phyloP scores from a whole-genome alignment of 768 basidiomycete genomes.

The Cantharellus anzutake region DNA sequence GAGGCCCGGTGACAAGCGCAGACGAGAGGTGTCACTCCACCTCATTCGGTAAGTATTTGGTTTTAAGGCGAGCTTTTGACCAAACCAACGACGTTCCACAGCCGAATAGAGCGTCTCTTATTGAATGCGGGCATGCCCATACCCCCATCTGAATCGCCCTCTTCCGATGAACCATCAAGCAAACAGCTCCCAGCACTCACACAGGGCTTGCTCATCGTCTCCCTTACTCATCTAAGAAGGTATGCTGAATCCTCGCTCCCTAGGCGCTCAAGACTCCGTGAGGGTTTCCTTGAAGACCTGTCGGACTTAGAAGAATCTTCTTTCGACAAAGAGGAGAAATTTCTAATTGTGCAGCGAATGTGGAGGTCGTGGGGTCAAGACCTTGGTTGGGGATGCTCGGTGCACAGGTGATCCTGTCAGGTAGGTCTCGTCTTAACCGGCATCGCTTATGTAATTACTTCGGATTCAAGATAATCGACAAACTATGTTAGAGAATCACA shows the following conservation, averaged over 20 bases:
- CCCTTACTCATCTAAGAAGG: slow-evolving; percentile 41
- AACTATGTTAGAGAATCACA: too few species aligned
- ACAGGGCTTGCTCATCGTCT: slow-evolving; percentile 54
- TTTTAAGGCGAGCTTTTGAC: too few species aligned
- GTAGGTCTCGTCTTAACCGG: too few species aligned
- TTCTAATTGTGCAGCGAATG: slow-evolving; percentile 65
- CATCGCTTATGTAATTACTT: too few species aligned
- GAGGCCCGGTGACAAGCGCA: slow-evolving; percentile 37
- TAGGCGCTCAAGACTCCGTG: slow-evolving; percentile 36
- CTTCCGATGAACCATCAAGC: neutral
- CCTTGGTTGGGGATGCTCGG: slow-evolving; percentile 34
- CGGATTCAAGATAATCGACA: too few species aligned
- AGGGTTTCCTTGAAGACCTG: slow-evolving; percentile 74
- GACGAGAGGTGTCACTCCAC: slow-evolving; percentile 41
- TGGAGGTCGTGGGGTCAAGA: slow-evolving; percentile 68
- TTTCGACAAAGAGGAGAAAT: slow-evolving; percentile 48
- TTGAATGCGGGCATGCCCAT: neutral
- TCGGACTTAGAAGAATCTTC: slow-evolving; percentile 56
- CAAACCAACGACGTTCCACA: slow-evolving; percentile 27
- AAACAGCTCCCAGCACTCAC: slow-evolving; percentile 32
- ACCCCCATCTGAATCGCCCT: neutral
- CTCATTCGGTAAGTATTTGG: slow-evolving; percentile 34
- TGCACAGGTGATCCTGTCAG: too few species aligned
- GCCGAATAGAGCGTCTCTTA: slow-evolving; percentile 15
- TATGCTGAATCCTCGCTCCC: slow-evolving; percentile 45